Evolutionary conservation across 805 yeast species (phyloP).

Genomic region (Metschnikowia colocasiae): DNA sequence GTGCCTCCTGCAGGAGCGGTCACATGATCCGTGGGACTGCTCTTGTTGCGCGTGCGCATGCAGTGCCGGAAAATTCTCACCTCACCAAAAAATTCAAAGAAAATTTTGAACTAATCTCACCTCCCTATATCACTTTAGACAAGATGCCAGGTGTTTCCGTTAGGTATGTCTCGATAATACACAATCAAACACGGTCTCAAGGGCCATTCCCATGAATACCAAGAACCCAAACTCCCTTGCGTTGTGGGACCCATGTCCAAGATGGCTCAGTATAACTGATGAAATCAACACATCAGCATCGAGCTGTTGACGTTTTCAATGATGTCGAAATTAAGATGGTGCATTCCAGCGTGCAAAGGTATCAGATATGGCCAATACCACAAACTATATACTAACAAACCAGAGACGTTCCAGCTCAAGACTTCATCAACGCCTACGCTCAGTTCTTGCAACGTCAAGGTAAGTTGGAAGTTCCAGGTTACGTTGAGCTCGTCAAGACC

Average conservation of each 20-base stretch:
- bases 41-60: constrained; percentile 13
- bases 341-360: neutral
- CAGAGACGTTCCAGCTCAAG: constrained; percentile 99
- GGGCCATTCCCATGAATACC: neutral
- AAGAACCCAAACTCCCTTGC: neutral
- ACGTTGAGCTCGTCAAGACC: constrained; percentile 99
- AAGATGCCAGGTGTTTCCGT: constrained; percentile 98
- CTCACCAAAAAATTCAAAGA: constrained; percentile 15
- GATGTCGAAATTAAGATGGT: too few relatives aligned
- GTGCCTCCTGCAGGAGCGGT: neutral
- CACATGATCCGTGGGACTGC: constrained; percentile 32
- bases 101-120: constrained; percentile 16
- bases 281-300: neutral
- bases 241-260: neutral
- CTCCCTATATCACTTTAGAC: constrained; percentile 24
- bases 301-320: neutral
- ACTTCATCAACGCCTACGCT: constrained; percentile 99
- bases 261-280: neutral
- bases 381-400: constrained; percentile 1
- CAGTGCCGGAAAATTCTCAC: constrained; percentile 20
- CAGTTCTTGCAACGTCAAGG: constrained; percentile 99
- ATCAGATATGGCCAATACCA: neutral
- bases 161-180: constrained; percentile 61
- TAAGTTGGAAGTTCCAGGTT: constrained; percentile 99
- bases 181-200: neutral